Conservation (phyloP, 2,329 filamentous ascomycete species). For the Fusarium odoratissimum region DNA sequence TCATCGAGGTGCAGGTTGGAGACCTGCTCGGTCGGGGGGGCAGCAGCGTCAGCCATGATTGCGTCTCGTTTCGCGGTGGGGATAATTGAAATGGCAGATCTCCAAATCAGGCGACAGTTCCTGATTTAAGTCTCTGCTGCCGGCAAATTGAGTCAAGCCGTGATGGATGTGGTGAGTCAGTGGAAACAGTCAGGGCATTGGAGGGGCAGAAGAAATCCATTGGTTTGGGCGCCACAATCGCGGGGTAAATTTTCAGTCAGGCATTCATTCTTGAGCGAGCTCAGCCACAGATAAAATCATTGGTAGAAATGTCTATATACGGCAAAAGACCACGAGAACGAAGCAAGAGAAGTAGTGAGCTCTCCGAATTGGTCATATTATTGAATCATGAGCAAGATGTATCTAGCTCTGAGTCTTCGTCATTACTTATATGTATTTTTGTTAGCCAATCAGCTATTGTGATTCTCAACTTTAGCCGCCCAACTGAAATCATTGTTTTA, state of each 20-base stretch:
- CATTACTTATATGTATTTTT: slow-evolving; percentile 45
- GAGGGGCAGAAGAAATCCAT: slow-evolving; percentile 44
- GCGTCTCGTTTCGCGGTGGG: slow-evolving; percentile 28
- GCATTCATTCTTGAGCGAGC: slow-evolving; percentile 15
- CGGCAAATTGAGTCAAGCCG: slow-evolving; percentile 39
- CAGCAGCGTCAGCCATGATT: slow-evolving; percentile 50
- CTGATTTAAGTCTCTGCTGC: slow-evolving; percentile 30
- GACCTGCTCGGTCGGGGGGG: slow-evolving; percentile 60
- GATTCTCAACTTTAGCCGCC: not conserved
- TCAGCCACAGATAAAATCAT: slow-evolving; percentile 29
- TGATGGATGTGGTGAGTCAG: slow-evolving; percentile 41
- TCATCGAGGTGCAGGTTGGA: slow-evolving; percentile 88
- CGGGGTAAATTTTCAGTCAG: slow-evolving; percentile 46
- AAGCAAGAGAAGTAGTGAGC: not conserved
- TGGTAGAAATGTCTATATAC: not conserved
- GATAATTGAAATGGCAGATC: slow-evolving; percentile 8
- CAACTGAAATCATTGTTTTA: slow-evolving; percentile 42
- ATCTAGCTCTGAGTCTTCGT: slow-evolving; percentile 44
- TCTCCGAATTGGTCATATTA: slow-evolving; percentile 46
- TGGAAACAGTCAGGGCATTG: slow-evolving; percentile 47
- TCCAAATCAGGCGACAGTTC: slow-evolving; percentile 24
- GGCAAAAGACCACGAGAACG: slow-evolving; percentile 7
- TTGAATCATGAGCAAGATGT: slow-evolving; percentile 45
- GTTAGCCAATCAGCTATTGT: slow-evolving; percentile 12
- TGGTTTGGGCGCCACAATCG: slow-evolving; percentile 45